These are phyloP conservation scores for Inonotus obliquus DNA, from an alignment of 1,284 basidiomycete species.

Conservation along the genomic window DNA sequence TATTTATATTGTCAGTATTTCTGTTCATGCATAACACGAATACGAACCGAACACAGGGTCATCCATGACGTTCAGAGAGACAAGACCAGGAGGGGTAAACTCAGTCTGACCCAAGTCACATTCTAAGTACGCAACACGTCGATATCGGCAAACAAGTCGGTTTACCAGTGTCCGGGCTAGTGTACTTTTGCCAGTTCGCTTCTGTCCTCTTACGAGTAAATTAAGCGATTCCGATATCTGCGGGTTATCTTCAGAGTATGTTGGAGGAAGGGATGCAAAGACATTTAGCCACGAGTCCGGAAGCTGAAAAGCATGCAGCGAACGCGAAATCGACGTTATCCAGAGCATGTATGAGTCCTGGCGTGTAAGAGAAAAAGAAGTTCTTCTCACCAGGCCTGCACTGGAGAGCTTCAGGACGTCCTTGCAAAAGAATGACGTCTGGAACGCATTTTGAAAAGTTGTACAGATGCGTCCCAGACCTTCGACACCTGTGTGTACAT, in stretches of 20 bases:
- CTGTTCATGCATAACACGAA: too few species aligned
- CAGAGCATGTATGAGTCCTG: neutral
- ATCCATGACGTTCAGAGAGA: conserved; percentile 75
- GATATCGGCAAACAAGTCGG: conserved; percentile 53
- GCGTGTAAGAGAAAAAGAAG: neutral
- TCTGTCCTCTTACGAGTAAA: conserved; percentile 77
- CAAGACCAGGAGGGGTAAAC: conserved; percentile 84
- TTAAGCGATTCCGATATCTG: neutral
- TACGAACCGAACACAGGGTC: conserved; percentile 62
- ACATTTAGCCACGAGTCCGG: conserved; percentile 13
- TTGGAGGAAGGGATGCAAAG: neutral
- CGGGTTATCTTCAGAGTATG: neutral
- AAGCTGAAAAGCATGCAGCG: neutral
- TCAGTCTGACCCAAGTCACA: conserved; percentile 94
- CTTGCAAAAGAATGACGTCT: neutral
- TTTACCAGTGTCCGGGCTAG: conserved; percentile 79
- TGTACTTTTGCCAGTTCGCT: conserved; percentile 88
- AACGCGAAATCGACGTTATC: neutral
- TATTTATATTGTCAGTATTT: neutral
- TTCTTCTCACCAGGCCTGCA: conserved; percentile 8
- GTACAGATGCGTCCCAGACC: conserved; percentile 57
- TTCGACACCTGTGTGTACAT: conserved; percentile 52
- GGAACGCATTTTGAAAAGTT: conserved; percentile 56
- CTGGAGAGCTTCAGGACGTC: neutral
- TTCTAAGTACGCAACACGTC: conserved; percentile 83